Conservation (phyloP, 108 stramenopile genomes). For the Nitzschia putrida region DNA sequence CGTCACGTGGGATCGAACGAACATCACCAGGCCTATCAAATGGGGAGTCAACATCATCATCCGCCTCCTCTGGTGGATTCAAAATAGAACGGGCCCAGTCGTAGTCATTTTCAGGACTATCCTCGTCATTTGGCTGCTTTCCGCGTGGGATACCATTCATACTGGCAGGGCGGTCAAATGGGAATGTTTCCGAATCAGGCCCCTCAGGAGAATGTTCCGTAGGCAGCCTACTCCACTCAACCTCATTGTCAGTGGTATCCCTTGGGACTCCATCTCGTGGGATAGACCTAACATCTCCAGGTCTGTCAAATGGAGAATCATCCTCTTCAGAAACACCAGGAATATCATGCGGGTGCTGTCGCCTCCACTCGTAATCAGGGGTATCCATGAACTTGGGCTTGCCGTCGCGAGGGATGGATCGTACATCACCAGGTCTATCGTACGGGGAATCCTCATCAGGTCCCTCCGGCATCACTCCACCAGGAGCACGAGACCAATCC, state of each 20-base stretch:
- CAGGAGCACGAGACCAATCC: constrained; percentile 14
- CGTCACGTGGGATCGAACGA: constrained; percentile 30
- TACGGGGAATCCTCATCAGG: background rate
- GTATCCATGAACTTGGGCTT: background rate
- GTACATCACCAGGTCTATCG: background rate
- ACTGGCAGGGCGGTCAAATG: constrained; percentile 11
- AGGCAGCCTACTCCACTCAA: constrained; percentile 19
- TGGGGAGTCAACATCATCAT: constrained; percentile 4
- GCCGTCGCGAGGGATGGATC: constrained; percentile 23
- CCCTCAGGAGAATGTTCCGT: constrained; percentile 9
- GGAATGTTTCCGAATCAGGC: constrained; percentile 6
- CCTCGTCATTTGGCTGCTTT: background rate
- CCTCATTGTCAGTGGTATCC: background rate
- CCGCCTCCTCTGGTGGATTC: constrained; percentile 5
- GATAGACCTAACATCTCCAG: constrained; percentile 28
- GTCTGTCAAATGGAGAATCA: constrained; percentile 26
- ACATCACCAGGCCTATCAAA: constrained; percentile 32
- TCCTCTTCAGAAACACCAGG: constrained; percentile 21
- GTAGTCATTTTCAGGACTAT: constrained; percentile 26
- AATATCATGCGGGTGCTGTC: background rate
- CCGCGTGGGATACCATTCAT: constrained; percentile 4
- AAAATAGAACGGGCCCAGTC: constrained; percentile 3
- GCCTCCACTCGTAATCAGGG: constrained; percentile 7
- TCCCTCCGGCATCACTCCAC: background rate
- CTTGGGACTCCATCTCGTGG: constrained; percentile 22